Conservation (phyloP, 1,284 basidiomycete species). For the Coriolopsis trogii region DNA sequence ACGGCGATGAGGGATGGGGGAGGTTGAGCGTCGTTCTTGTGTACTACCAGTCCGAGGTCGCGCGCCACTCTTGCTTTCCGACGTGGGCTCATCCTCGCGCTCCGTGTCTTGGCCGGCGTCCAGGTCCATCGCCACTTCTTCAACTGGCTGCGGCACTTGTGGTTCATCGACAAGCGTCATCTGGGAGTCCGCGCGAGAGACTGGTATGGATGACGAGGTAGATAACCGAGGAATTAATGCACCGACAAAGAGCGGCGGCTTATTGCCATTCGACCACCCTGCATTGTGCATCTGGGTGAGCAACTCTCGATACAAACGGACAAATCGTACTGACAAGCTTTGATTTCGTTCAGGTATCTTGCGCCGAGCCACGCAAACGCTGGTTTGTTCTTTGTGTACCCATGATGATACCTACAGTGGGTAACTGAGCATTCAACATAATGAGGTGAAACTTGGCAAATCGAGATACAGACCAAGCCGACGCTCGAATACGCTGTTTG, state of each 20-base stretch:
- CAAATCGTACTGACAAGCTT: slow-evolving; percentile 17
- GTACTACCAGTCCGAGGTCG: background rate
- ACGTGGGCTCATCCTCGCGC: background rate
- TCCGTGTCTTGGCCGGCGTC: slow-evolving; percentile 1
- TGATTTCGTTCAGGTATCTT: slow-evolving; percentile 27
- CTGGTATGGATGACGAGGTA: background rate
- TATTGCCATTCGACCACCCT: slow-evolving; percentile 22
- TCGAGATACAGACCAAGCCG: slow-evolving; percentile 23
- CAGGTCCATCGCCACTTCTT: background rate
- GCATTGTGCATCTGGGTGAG: background rate
- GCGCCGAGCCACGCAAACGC: slow-evolving; percentile 28
- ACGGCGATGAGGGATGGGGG: background rate
- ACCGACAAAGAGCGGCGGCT: slow-evolving; percentile 23
- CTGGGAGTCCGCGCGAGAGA: slow-evolving; percentile 11
- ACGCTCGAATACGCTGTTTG: slow-evolving; percentile 23
- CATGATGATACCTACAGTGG: slow-evolving; percentile 23
- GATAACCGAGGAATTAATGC: background rate
- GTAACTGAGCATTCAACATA: background rate
- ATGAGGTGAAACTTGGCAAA: background rate
- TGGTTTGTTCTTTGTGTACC: slow-evolving; percentile 19
- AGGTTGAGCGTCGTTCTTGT: background rate
- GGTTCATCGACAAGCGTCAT: slow-evolving; percentile 9
- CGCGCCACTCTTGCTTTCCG: background rate
- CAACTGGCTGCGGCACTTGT: background rate
- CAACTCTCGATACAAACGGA: background rate